Conservation (phyloP, 495 filamentous ascomycete species). For the Hypoxylon perforatum region DNA sequence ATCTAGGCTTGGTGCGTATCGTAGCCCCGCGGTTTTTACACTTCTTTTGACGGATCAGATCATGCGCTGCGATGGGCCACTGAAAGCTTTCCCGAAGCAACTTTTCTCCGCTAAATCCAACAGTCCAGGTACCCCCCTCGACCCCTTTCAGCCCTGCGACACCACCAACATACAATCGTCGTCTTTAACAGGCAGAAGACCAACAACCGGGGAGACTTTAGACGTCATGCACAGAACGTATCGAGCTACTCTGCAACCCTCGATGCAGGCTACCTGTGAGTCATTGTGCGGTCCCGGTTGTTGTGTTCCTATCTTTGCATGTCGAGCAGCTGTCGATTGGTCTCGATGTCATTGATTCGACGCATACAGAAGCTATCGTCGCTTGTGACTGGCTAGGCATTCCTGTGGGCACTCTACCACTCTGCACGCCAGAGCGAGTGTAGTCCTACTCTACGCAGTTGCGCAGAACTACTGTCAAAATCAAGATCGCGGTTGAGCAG, state of each 20-base stretch:
- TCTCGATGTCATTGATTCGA: constrained; percentile 15
- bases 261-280: constrained; percentile 35
- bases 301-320: constrained; percentile 1
- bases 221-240: constrained; percentile 32
- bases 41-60: constrained; percentile 20
- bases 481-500: constrained; percentile 39
- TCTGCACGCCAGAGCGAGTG: constrained; percentile 33
- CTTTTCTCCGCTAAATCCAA: not conserved
- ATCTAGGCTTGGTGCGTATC: constrained; percentile 4
- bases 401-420: constrained; percentile 24
- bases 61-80: no score
- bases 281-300: constrained; percentile 27
- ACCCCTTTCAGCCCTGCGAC: constrained; percentile 34
- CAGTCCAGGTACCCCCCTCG: constrained; percentile 2
- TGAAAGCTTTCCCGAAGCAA: constrained; percentile 2
- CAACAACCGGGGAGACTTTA: constrained; percentile 10
- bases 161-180: not conserved
- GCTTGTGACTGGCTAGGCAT: constrained; percentile 31
- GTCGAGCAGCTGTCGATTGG: constrained; percentile 15
- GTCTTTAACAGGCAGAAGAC: constrained; percentile 7
- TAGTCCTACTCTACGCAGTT: constrained; percentile 25
- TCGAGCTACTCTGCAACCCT: constrained; percentile 23
- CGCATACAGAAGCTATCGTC: constrained; percentile 19
- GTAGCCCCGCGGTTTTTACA: constrained; percentile 40
- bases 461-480: constrained; percentile 30